phyloP scores from a whole-genome alignment of 306 rosid genomes.

The Quercus glauca region DNA sequence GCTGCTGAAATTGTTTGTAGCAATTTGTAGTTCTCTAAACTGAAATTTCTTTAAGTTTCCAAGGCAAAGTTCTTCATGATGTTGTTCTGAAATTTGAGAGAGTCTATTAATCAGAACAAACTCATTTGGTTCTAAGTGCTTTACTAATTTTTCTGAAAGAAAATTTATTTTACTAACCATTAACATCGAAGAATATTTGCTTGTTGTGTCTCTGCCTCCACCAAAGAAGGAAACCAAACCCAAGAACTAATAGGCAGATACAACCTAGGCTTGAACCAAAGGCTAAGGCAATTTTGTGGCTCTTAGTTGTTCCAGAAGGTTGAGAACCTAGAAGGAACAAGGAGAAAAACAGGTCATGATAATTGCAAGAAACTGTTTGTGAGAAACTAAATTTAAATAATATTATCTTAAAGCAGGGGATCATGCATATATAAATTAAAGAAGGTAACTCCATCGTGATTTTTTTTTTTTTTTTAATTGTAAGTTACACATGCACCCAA shows the following conservation, averaged over 20 bases:
- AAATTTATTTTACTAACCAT: constrained; percentile 49
- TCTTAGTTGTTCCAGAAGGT: constrained; percentile 51
- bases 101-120: background rate
- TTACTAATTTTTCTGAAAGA: background rate
- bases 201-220: constrained; percentile 80
- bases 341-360: background rate
- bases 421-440: background rate
- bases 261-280: constrained; percentile 84
- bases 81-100: constrained; percentile 53
- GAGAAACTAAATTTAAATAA: background rate
- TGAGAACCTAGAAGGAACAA: constrained; percentile 44
- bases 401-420: constrained; percentile 6
- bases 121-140: background rate
- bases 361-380: background rate
- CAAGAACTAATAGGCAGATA: constrained; percentile 64
- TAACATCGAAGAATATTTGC: constrained; percentile 85
- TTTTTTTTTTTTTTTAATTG: too few species aligned
- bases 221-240: constrained; percentile 83
- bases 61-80: constrained; percentile 70
- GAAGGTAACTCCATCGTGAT: too few species aligned
- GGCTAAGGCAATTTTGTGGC: constrained; percentile 74
- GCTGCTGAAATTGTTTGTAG: constrained; percentile 87
- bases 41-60: constrained; percentile 84
- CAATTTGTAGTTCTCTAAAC: constrained; percentile 87
- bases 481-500: background rate